Evolutionary conservation across 257 asterid genomes (phyloP), one percentile per base, ranked within the genome.

Genomic region (Solanum bulbocastanum): DNA sequence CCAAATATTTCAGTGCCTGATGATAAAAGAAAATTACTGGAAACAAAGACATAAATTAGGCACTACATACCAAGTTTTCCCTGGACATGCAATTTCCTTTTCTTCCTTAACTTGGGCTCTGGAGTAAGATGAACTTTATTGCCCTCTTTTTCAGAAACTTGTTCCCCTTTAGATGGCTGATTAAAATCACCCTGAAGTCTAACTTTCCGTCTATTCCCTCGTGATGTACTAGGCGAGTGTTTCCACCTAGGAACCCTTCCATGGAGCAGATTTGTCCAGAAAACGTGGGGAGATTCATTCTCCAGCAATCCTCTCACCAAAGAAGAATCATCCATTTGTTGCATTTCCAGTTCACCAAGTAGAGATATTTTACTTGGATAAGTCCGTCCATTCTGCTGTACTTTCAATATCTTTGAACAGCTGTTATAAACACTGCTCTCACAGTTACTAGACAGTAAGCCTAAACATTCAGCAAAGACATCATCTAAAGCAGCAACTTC

Each of bases 241-340:
- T 89, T 92, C 95, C 96, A 92, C 76, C 89, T 92, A 12, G 94
- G 94, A 33, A 87, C 84, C 90, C 88, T 92, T 83, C 91, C 94
- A 58, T 90, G 33, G 37, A 93, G 88, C 42, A 94, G 88, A 74
- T 91, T 90, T 60, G 12, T 88, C 98, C 96, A 93, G 90, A 93
- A 91, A 86, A 86, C 46, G n/a, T 71, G 23, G 3, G 96, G 88
- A 58, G 91, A 89, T 65, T 87, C 88, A 60, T 89, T 89, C 25
- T 33, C 87, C n/a, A 82, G 14, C 93, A 88, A 76, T 65, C 88
- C 91, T 88, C 89, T 84, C 79, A 87, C 73, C 36, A 85, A 73
- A 23, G 94, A 86, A 85, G 83, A 87, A 36, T 60, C 86, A 32
- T 89, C 87, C 90, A 86, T 86, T 6, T 86, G 89, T 86, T 87